Evolutionary conservation across 768 basidiomycete genomes (phyloP), one percentile per base, ranked within the genome.

Genomic region (Boletus huronensis): DNA sequence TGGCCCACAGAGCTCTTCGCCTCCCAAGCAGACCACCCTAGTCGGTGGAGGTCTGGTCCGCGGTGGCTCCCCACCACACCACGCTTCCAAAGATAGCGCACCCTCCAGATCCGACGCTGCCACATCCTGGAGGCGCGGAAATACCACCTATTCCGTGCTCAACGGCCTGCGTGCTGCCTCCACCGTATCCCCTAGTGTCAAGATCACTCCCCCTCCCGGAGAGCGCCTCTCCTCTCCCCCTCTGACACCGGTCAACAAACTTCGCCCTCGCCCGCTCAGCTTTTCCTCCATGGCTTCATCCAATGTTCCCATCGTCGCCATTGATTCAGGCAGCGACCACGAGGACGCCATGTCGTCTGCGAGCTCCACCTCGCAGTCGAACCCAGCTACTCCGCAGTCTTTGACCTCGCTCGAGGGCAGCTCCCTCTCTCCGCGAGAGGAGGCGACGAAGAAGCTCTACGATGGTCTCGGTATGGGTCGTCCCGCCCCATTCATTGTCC

Each of bases 391-490:
- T 1, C 88, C 90, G 11, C 82, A 81, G 59, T 87, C 88, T 17
- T 79, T 84, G 40, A 80, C 84, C 43, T 88, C 86, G 35, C 64
- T 64, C 48, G 76, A 76, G 21, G 63, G 65, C 2, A 72, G 72
- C 58, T 81, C 85, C 52, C 82, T 92, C 62, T 90, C 88, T 73
- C 87, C 87, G 68, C 87, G 90, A 75, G 90, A 93, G 73, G 90
- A 91, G 74, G 90, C 84, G 11, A 71, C 85, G 38, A 93, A 90
- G 82, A 90, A 88, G 74, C 72, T 91, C 55, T 93, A 90, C 68
- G 91, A 93, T 73, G 91, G 91, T 36, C 80, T 94, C 38, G 88
- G 91, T n/a, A 82, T 93, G 52, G 88, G 90, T 36, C 81, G 90
- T 54, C 82, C 88, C 26, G 75, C 73, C 29, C 79, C 84, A 26